Conservation (phyloP, 345 rosid species). For the Isatis tinctoria region DNA sequence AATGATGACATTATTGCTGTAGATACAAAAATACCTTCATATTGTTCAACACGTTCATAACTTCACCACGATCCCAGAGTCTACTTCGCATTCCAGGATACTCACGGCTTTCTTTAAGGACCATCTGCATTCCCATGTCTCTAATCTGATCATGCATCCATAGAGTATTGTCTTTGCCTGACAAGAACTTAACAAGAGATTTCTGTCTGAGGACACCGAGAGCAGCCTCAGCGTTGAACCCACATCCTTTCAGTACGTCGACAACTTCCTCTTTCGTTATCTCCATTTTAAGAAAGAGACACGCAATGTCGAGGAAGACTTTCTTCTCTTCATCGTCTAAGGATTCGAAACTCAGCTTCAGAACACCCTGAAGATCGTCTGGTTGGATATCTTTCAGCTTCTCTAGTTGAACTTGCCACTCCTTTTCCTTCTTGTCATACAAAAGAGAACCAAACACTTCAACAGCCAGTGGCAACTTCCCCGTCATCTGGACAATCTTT, state of each 20-base stretch:
- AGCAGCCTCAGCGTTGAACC: conserved; percentile 46
- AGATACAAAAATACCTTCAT: conserved; percentile 36
- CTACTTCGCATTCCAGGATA: conserved; percentile 54
- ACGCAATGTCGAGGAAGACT: conserved; percentile 70
- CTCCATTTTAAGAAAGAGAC: conserved; percentile 45
- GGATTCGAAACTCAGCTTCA: conserved; percentile 50
- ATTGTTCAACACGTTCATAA: conserved; percentile 34
- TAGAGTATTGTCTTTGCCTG: conserved; percentile 16
- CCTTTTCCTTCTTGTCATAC: conserved; percentile 35
- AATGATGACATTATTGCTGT: neutral
- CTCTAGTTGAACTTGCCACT: conserved; percentile 51
- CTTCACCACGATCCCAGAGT: conserved; percentile 56
- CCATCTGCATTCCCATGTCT: conserved; percentile 76
- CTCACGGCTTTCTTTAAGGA: neutral
- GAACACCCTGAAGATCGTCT: conserved; percentile 34
- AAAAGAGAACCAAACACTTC: conserved; percentile 72
- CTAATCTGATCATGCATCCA: conserved; percentile 79
- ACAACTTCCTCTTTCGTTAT: conserved; percentile 44
- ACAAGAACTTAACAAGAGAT: conserved; percentile 48
- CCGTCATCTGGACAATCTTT: conserved; percentile 40
- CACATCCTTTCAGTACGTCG: conserved; percentile 57
- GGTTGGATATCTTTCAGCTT: conserved; percentile 36
- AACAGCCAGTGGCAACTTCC: conserved; percentile 54
- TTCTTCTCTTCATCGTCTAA: conserved; percentile 41
- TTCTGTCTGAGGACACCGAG: conserved; percentile 42